Conservation (phyloP, 495 filamentous ascomycete species). For the Letharia lupina region DNA sequence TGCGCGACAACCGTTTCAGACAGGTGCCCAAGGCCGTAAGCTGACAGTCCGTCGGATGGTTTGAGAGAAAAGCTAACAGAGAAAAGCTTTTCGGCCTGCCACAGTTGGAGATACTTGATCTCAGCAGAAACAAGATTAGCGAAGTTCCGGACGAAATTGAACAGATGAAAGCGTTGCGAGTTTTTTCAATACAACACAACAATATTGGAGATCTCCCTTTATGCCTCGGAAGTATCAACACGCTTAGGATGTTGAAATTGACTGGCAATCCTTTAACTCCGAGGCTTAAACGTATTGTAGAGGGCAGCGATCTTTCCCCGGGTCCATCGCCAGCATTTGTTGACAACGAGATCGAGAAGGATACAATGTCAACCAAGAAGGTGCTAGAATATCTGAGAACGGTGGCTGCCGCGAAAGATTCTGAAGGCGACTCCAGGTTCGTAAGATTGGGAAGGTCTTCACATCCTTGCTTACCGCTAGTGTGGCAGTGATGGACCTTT, state of each 20-base stretch:
- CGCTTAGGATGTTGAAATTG: conserved; percentile 77
- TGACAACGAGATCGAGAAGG: conserved; percentile 51
- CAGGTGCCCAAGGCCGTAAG: conserved; percentile 82
- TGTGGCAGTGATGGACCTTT: conserved; percentile 41
- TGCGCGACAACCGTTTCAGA: conserved; percentile 74
- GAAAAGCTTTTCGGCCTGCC: conserved; percentile 66
- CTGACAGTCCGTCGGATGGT: conserved; percentile 16
- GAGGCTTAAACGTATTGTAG: conserved; percentile 40
- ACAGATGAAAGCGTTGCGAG: conserved; percentile 66
- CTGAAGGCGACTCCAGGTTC: conserved; percentile 58
- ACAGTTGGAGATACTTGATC: conserved; percentile 83
- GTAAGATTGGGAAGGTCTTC: conserved; percentile 23
- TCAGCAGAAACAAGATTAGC: conserved; percentile 76
- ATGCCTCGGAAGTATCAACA: conserved; percentile 79
- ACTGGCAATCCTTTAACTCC: conserved; percentile 69
- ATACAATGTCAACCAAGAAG: conserved; percentile 58
- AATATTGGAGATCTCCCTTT: conserved; percentile 73
- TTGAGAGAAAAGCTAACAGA: conserved; percentile 27
- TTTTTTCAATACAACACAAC: conserved; percentile 75
- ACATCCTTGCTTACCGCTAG: conserved; percentile 9
- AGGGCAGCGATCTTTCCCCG: conserved; percentile 35
- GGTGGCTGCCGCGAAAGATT: conserved; percentile 52
- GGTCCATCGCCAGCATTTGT: conserved; percentile 22
- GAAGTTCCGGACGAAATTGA: conserved; percentile 70
- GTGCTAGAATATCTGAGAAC: conserved; percentile 72